These are phyloP conservation scores for Ampelocalamus luodianensis DNA, from an alignment of 176 grass and related monocot species.

Conservation along the genomic window DNA sequence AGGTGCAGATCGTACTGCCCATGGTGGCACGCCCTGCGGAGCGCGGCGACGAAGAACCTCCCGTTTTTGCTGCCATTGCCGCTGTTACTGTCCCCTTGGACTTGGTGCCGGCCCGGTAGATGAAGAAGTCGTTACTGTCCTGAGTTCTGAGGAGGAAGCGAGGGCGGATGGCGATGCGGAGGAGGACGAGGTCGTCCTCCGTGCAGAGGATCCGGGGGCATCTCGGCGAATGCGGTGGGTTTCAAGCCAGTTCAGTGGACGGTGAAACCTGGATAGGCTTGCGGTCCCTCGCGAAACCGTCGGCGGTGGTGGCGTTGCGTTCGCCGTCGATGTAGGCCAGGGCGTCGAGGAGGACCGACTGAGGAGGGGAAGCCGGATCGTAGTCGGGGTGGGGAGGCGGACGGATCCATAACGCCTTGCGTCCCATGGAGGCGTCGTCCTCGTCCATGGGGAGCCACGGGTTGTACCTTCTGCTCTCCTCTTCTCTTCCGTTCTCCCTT, in stretches of 20 bases:
- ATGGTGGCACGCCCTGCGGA: not conserved
- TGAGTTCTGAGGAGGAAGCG: not conserved
- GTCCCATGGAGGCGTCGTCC: too few species aligned
- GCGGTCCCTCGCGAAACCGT: not conserved
- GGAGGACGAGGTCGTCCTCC: not conserved
- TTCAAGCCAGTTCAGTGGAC: not conserved
- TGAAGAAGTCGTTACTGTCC: not conserved
- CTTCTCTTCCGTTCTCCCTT: too few species aligned
- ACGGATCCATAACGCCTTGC: too few species aligned
- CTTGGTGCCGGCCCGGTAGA: not conserved
- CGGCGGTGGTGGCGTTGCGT: not conserved
- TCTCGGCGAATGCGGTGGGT: not conserved
- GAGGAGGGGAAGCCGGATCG: not conserved
- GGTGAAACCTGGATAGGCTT: not conserved
- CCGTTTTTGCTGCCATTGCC: not conserved
- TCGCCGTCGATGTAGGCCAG: not conserved
- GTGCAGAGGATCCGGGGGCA: not conserved
- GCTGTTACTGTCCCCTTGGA: not conserved
- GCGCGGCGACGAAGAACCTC: not conserved
- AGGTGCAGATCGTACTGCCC: not conserved
- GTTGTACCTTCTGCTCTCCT: too few species aligned
- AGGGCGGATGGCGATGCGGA: not conserved
- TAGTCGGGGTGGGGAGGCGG: too few species aligned
- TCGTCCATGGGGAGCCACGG: too few species aligned
- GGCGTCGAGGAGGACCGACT: slow-evolving; percentile 2